A percentile compares a stretch with the other conserved stretches of the same genome.
phyloP scores from a whole-genome alignment of 129 eudicot species.

The Silybum marianum region DNA sequence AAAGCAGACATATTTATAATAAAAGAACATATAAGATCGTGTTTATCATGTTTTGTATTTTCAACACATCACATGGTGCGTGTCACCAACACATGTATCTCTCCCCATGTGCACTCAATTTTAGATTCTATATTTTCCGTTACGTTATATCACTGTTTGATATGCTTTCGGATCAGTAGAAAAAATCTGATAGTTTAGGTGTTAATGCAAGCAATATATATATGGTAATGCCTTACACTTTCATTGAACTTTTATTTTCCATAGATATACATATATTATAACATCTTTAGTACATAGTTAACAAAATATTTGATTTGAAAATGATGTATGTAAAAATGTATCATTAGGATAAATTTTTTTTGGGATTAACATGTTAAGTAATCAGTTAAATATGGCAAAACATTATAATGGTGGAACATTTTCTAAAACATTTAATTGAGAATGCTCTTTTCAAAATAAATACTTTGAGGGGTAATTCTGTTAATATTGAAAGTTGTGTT shows the following conservation, averaged over 20 bases:
- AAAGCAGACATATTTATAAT: not conserved
- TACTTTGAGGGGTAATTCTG: not conserved
- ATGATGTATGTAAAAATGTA: no score
- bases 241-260: not conserved
- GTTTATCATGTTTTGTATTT: not conserved
- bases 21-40: not conserved
- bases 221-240: not conserved
- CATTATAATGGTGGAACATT: not conserved
- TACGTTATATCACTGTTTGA: not conserved
- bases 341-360: no score
- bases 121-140: not conserved
- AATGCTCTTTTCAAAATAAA: not conserved
- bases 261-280: not conserved
- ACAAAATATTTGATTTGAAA: not conserved
- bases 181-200: not conserved
- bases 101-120: not conserved
- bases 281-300: not conserved
- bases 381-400: no score
- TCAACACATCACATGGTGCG: constrained; percentile 5
- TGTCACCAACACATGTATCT: not conserved
- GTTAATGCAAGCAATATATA: not conserved
- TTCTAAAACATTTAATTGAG: not conserved
- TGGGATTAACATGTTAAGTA: no score
- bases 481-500: not conserved
- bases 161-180: not conserved